Base-by-base conservation (phyloP, 2,329 filamentous ascomycete genomes). In the Raffaelea ambrosiae region DNA sequence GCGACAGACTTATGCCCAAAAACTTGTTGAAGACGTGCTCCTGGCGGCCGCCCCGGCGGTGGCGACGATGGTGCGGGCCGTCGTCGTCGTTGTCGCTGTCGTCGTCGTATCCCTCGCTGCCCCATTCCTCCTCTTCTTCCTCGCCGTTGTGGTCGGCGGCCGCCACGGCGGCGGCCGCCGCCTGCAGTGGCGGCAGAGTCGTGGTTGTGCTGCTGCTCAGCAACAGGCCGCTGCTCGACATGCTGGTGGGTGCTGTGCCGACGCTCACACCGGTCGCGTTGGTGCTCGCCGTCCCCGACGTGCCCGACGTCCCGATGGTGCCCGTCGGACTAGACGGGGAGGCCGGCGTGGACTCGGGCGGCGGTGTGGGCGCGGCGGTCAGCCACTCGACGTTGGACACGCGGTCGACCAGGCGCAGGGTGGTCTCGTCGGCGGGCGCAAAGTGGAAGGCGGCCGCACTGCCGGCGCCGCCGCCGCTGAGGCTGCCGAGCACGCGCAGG, bases 371-470 rank as follows among this genome's bases (percentile, higher is more conserved):
- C n/a, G 64, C 57, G 1, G 68, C 66, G 35, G 67, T 68, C 23
- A 91, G 71, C 77, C 89, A 89, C 31, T 77, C 72, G 3, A 90
- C 86, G 51, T 48, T 50, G 39, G 54, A 72, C 29, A 89, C 87
- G n/a, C 87, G 79, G 44, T 84, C 77, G 3, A 90, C 84, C 7
- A 94, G 75, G 5, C 88, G 79, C 35, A 87, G 61, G 1, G 88
- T 91, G 1, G 87, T 94, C 55, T 87, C 83, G 53, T 93, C 87
- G 3, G 84, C 81, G 1, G 86, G 86, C 13, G 84, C 84, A 63
- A 93, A 93, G 61, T 94, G 87, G 26, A 29, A n/a, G n/a, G n/a
- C n/a, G n/a, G n/a, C n/a, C n/a, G n/a, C n/a, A n/a, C n/a, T n/a
- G 3, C 73, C 75, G 50, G 80, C 85, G 18, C 77, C 77, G 1